Evolutionary conservation across 208 protist genomes (phyloP).

Genomic region (Trypanosoma melophagium): DNA sequence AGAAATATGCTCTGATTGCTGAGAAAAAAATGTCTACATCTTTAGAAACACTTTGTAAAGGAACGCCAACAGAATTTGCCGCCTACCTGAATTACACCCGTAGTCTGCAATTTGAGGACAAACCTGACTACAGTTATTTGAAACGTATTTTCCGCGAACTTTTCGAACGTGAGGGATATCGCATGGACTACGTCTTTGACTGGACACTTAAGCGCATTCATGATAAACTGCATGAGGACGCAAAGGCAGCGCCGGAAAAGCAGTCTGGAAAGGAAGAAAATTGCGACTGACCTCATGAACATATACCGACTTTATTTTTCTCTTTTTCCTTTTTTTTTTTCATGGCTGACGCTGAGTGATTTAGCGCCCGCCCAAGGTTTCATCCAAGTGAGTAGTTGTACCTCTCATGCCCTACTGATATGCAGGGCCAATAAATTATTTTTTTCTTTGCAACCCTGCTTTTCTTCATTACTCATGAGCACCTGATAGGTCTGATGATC

Average conservation of each 20-base stretch:
- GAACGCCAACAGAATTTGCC: constrained; percentile 94
- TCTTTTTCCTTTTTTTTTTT: too few relatives aligned
- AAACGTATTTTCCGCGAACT: constrained; percentile 97
- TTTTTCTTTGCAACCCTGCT: too few relatives aligned
- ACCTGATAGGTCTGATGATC: too few relatives aligned
- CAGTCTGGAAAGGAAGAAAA: neutral
- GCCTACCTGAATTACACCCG: constrained; percentile 98
- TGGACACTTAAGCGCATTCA: constrained; percentile 94
- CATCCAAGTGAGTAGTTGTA: too few relatives aligned
- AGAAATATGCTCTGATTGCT: constrained; percentile 99
- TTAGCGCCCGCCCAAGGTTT: too few relatives aligned
- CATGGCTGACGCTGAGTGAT: too few relatives aligned
- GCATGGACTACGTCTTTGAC: constrained; percentile 99
- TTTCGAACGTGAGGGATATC: constrained; percentile 97
- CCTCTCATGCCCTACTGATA: too few relatives aligned
- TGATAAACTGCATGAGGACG: neutral
- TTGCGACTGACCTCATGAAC: too few relatives aligned
- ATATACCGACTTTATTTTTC: too few relatives aligned
- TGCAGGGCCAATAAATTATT: too few relatives aligned
- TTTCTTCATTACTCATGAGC: too few relatives aligned
- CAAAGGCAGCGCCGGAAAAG: neutral
- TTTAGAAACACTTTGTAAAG: constrained; percentile 95
- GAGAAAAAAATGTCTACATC: constrained; percentile 97
- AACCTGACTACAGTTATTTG: constrained; percentile 99
- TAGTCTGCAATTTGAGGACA: constrained; percentile 97